These are phyloP conservation scores for Pterocarpus macrocarpus DNA, from an alignment of 306 rosid genomes.

Conservation along the genomic window DNA sequence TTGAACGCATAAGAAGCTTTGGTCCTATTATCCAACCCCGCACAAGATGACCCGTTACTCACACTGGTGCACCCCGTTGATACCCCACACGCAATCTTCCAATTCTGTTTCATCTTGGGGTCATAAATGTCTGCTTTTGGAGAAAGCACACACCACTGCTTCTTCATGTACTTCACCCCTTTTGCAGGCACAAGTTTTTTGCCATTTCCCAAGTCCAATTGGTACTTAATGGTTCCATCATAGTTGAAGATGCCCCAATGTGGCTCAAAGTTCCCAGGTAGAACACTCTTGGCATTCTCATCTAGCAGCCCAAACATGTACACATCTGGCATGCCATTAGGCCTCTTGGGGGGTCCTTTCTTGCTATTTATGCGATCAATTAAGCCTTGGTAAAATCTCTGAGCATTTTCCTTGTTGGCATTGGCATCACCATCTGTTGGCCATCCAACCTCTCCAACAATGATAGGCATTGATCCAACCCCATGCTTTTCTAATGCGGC, in stretches of 20 bases:
- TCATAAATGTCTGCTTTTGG: conserved; percentile 57
- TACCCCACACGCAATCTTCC: conserved; percentile 59
- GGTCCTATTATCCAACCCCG: conserved; percentile 9
- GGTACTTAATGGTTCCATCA: conserved; percentile 67
- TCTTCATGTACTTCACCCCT: conserved; percentile 61
- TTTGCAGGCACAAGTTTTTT: conserved; percentile 53
- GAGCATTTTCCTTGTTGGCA: conserved; percentile 56
- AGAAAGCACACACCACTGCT: conserved; percentile 67
- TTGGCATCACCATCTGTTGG: conserved; percentile 47
- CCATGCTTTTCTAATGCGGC: conserved; percentile 66
- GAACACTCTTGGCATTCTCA: conserved; percentile 68
- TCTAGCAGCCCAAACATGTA: conserved; percentile 66
- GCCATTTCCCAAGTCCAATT: conserved; percentile 47
- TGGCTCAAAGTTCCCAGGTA: conserved; percentile 72
- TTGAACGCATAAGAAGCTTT: conserved; percentile 32
- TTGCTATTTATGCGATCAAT: conserved; percentile 42
- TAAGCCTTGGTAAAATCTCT: conserved; percentile 71
- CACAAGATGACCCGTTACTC: conserved; percentile 15
- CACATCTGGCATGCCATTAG: conserved; percentile 49
- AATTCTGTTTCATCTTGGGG: conserved; percentile 51
- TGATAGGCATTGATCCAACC: conserved; percentile 56
- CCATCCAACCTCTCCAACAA: conserved; percentile 58
- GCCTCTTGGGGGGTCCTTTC: conserved; percentile 68
- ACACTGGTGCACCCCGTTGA: conserved; percentile 70
- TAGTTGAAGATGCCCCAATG: conserved; percentile 78